Conservation (phyloP, 331 rosid species). For the Saraca asoca region DNA sequence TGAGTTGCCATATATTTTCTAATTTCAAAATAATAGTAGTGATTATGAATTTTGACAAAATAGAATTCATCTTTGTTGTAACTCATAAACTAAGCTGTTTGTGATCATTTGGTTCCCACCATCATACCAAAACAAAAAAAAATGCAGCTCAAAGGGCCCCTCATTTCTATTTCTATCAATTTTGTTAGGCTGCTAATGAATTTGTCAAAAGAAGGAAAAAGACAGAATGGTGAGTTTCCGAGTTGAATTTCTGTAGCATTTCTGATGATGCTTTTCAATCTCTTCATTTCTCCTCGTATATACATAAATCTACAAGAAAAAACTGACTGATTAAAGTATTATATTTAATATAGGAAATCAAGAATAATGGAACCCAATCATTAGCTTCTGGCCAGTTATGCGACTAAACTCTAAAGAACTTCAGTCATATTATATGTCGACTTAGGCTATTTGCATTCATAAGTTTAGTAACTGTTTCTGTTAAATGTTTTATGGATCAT, state of each 20-base stretch:
- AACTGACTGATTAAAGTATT: too few relatives aligned
- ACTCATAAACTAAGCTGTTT: constrained; percentile 1
- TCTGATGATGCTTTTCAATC: constrained; percentile 8
- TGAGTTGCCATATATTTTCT: constrained; percentile 22
- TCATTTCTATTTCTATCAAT: constrained; percentile 19
- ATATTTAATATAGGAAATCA: too few relatives aligned
- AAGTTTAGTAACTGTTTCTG: background rate
- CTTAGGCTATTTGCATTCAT: background rate
- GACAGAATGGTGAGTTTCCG: constrained; percentile 81
- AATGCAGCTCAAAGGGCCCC: constrained; percentile 2
- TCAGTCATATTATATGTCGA: background rate
- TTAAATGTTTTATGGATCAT: background rate
- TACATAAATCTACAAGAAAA: too few relatives aligned
- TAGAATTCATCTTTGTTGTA: background rate
- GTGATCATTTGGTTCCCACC: constrained; percentile 3
- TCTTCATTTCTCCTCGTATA: background rate
- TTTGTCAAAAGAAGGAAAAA: constrained; percentile 83
- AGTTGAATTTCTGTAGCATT: constrained; percentile 13
- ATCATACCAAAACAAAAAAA: background rate
- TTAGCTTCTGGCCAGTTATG: background rate
- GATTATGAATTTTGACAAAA: background rate
- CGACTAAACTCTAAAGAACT: background rate
- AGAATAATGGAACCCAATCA: background rate
- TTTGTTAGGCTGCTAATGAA: constrained; percentile 83
- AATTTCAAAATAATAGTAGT: background rate